phyloP scores from a whole-genome alignment of 768 basidiomycete species.

The Gymnopilus dilepis region DNA sequence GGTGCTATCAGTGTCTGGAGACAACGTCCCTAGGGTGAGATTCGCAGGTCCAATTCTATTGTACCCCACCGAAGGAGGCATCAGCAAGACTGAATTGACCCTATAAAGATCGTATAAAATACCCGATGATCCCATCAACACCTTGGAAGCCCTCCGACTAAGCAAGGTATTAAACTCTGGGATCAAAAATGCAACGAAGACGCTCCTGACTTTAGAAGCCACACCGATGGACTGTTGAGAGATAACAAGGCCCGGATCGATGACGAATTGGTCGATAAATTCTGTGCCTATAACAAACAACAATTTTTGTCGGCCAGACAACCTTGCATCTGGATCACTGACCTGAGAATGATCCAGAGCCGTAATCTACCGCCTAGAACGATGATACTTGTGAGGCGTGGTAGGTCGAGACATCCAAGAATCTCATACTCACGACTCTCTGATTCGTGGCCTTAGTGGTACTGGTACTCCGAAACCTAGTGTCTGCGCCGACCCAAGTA shows the following conservation, averaged over 20 bases:
- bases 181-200: neutral
- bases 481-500: conserved; percentile 68
- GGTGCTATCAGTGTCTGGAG: conserved; percentile 24
- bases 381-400: neutral
- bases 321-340: no score
- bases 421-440: conserved; percentile 51
- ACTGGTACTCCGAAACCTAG: conserved; percentile 49
- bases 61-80: neutral
- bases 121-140: conserved; percentile 72
- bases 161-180: neutral
- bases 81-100: neutral
- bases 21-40: conserved; percentile 51
- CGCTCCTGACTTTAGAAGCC: conserved; percentile 42
- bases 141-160: conserved; percentile 45
- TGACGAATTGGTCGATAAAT: conserved; percentile 57
- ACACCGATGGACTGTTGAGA: conserved; percentile 67
- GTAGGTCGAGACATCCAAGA: neutral
- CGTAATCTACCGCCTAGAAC: conserved; percentile 58
- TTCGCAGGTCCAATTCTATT: conserved; percentile 61
- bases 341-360: conserved; percentile 66
- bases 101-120: conserved; percentile 15
- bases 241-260: conserved; percentile 56
- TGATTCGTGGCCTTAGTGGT: conserved; percentile 52
- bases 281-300: conserved; percentile 36
- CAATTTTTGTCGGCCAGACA: neutral